These are phyloP conservation scores for Mycena olivaceomarginata DNA, from an alignment of 768 basidiomycete genomes.

Conservation along the genomic window DNA sequence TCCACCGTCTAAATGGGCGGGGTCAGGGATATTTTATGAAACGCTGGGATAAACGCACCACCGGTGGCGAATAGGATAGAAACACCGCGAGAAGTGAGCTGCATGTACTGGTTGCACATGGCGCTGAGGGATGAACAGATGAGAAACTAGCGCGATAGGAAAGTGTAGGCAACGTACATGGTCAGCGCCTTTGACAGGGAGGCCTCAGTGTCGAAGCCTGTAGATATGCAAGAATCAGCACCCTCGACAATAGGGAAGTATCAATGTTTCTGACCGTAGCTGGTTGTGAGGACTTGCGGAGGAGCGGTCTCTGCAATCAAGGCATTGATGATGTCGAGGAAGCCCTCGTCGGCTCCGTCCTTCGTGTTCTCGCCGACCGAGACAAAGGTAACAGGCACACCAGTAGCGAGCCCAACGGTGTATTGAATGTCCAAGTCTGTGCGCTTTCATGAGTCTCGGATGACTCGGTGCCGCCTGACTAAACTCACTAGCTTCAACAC, in stretches of 20 bases:
- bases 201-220: constrained; percentile 67
- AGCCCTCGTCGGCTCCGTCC: constrained; percentile 42
- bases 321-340: constrained; percentile 43
- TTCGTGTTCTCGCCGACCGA: constrained; percentile 44
- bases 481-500: constrained; percentile 51
- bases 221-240: too few relatives aligned
- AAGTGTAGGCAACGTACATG: constrained; percentile 19
- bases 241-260: too few relatives aligned
- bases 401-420: constrained; percentile 51
- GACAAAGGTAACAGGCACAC: constrained; percentile 50
- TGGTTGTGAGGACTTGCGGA: constrained; percentile 69
- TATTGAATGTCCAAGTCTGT: constrained; percentile 51
- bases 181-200: constrained; percentile 44
- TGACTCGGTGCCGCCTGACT: not conserved
- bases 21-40: not conserved
- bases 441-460: not conserved
- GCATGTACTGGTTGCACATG: constrained; percentile 44
- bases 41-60: constrained; percentile 1
- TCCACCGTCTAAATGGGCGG: constrained; percentile 49
- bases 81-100: constrained; percentile 69
- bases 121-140: constrained; percentile 23
- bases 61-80: constrained; percentile 70
- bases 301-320: constrained; percentile 38
- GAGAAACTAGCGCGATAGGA: not conserved
- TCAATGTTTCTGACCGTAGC: constrained; percentile 51